Evolutionary conservation across 257 asterid genomes (phyloP).

Genomic region (Marsdenia floribunda): DNA sequence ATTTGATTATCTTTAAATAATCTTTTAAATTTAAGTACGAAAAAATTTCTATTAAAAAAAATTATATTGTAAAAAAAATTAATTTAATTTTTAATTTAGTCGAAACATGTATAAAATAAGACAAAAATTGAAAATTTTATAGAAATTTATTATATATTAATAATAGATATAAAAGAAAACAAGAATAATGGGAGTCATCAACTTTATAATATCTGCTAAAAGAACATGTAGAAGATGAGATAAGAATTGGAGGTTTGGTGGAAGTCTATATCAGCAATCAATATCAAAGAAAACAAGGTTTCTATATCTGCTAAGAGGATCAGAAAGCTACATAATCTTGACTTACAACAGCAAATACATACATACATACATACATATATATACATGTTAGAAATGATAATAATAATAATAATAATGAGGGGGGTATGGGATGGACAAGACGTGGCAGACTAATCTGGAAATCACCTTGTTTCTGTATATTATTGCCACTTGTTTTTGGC

Average conservation of each 20-base stretch:
- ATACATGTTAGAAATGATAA: not conserved
- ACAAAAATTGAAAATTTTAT: too few relatives aligned
- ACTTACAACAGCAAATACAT: not conserved
- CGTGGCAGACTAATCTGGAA: constrained; percentile 24
- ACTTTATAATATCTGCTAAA: too few relatives aligned
- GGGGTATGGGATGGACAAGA: constrained; percentile 11
- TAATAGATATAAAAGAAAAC: too few relatives aligned
- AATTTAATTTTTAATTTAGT: too few relatives aligned
- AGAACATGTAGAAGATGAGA: constrained; percentile 1
- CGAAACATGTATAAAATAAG: too few relatives aligned
- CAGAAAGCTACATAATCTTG: constrained; percentile 17
- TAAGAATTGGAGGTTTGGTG: constrained; percentile 29
- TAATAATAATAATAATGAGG: not conserved
- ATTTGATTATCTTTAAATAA: too few relatives aligned
- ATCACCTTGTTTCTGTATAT: constrained; percentile 19
- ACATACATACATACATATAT: not conserved
- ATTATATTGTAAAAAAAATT: too few relatives aligned
- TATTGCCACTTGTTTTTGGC: constrained; percentile 23
- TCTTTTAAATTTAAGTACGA: too few relatives aligned
- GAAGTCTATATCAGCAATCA: constrained; percentile 32
- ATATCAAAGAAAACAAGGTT: constrained; percentile 20
- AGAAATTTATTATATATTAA: not conserved
- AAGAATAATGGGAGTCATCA: too few relatives aligned
- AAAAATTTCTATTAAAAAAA: too few relatives aligned
- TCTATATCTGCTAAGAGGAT: constrained; percentile 10